Conservation (phyloP, 805 yeast species). For the Spathaspora sp. region DNA sequence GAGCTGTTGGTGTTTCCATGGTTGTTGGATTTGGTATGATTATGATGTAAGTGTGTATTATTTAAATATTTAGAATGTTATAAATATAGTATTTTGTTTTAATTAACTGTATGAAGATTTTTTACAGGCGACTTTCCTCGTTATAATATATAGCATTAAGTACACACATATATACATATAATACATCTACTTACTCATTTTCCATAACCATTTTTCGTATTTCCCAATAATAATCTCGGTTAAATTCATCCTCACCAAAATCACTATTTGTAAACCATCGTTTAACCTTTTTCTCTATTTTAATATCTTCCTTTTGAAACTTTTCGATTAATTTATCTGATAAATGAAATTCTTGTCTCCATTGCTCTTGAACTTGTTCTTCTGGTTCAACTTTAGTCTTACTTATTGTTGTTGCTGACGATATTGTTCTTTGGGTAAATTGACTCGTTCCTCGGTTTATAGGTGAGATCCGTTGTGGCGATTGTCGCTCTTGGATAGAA, state of each 20-base stretch:
- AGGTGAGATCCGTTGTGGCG: constrained; percentile 1
- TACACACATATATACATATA: neutral
- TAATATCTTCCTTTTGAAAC: constrained; percentile 34
- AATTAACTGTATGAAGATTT: too few species aligned
- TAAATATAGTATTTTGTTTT: neutral
- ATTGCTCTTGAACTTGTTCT: neutral
- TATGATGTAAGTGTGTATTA: constrained; percentile 8
- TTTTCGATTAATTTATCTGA: constrained; percentile 24
- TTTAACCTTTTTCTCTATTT: constrained; percentile 28
- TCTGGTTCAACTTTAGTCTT: constrained; percentile 4
- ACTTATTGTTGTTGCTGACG: constrained; percentile 23
- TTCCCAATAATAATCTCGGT: constrained; percentile 37
- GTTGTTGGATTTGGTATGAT: constrained; percentile 28
- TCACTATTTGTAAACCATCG: constrained; percentile 34
- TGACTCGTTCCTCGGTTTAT: constrained; percentile 28
- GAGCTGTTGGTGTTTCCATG: constrained; percentile 19
- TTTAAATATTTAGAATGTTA: neutral
- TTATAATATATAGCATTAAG: neutral
- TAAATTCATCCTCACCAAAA: constrained; percentile 10
- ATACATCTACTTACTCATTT: constrained; percentile 10
- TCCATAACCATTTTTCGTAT: constrained; percentile 42
- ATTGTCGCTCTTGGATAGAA: neutral
- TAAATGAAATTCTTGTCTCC: constrained; percentile 23
- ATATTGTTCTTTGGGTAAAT: constrained; percentile 31
- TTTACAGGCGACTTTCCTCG: too few species aligned